Conservation (phyloP, 257 asterid genomes). For the Solanum medicagineum region DNA sequence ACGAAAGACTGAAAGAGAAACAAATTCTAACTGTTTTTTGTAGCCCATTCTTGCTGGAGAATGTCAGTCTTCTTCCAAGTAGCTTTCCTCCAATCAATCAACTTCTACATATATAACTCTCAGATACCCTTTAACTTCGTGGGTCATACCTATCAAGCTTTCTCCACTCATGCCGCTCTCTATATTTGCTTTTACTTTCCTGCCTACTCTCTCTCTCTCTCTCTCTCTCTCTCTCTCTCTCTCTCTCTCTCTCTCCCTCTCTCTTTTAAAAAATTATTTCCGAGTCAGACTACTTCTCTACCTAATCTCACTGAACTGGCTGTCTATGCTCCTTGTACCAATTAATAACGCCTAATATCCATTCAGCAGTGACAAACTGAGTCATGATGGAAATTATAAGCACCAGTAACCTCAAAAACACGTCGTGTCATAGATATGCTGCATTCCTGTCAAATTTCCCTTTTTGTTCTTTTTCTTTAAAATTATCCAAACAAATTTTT, state of each 20-base stretch:
- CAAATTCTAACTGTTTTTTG: neutral
- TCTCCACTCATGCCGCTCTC: neutral
- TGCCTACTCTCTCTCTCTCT: neutral
- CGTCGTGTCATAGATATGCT: neutral
- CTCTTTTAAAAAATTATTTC: neutral
- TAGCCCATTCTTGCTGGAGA: neutral
- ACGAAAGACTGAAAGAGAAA: neutral
- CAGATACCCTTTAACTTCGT: neutral
- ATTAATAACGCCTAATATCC: neutral
- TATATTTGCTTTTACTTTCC: neutral
- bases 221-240: neutral
- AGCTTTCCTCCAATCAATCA: neutral
- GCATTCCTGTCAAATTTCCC: neutral
- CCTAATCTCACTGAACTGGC: neutral
- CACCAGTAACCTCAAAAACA: neutral
- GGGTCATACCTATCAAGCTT: neutral
- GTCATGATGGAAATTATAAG: neutral
- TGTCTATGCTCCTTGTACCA: neutral
- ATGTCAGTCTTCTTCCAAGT: neutral
- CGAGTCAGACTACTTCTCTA: neutral
- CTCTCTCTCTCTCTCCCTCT: neutral
- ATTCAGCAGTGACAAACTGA: neutral
- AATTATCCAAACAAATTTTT: neutral
- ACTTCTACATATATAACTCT: neutral
- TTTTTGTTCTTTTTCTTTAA: neutral